phyloP scores from a whole-genome alignment of 495 filamentous ascomycete species.

The Aspergillus asperescens region DNA sequence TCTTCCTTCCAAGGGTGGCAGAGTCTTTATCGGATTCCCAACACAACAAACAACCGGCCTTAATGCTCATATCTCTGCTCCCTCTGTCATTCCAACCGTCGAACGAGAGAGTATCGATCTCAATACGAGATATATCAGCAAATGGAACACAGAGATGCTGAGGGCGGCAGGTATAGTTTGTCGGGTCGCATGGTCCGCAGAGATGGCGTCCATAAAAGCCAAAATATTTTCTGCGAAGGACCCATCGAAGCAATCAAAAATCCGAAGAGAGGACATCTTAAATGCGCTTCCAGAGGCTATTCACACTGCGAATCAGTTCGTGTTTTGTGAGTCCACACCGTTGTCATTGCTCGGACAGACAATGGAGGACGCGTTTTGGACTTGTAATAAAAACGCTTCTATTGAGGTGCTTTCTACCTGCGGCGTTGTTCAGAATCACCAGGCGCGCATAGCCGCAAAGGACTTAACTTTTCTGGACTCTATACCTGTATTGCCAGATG shows the following conservation, averaged over 20 bases:
- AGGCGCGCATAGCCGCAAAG: conserved; percentile 73
- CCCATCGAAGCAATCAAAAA: conserved; percentile 47
- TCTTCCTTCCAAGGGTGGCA: conserved; percentile 79
- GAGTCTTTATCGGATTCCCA: conserved; percentile 95
- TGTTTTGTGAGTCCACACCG: conserved; percentile 82
- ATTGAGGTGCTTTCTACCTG: conserved; percentile 85
- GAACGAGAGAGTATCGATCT: conserved; percentile 96
- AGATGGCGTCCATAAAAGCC: conserved; percentile 69
- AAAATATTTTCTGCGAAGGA: conserved; percentile 29
- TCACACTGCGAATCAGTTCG: conserved; percentile 68
- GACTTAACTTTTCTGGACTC: conserved; percentile 84
- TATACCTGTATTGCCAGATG: conserved; percentile 81
- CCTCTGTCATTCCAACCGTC: conserved; percentile 96
- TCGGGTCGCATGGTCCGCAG: conserved; percentile 76
- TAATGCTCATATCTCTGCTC: conserved; percentile 95
- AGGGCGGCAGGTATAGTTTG: conserved; percentile 85
- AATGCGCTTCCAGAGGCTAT: conserved; percentile 70
- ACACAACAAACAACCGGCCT: conserved; percentile 95
- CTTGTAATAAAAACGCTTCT: conserved; percentile 66
- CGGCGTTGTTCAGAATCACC: conserved; percentile 71
- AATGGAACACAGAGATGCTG: conserved; percentile 96
- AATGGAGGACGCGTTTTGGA: conserved; percentile 95
- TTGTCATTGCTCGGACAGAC: conserved; percentile 70
- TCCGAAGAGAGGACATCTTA: conserved; percentile 55
- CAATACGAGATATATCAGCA: conserved; percentile 87